Base-by-base conservation (phyloP, 2,329 filamentous ascomycete genomes). In the Epichloe sibirici region DNA sequence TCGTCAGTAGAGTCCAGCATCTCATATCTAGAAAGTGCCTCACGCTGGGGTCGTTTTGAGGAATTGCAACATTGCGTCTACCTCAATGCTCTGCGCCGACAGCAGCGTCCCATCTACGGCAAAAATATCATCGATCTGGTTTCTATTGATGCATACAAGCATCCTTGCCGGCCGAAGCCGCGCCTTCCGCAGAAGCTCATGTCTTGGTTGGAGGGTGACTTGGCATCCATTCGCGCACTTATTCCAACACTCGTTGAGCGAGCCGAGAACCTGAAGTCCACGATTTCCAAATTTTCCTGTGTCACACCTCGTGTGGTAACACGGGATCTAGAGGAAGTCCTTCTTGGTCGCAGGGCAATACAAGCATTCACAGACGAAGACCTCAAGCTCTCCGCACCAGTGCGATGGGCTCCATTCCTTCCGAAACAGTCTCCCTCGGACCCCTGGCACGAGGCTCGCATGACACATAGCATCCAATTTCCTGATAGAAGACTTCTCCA, bases 401-500 rank as follows among this genome's bases (percentile, higher is more conserved):
- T 75, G 45, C 76, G 71, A 55, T 79, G 71, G 67, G 76, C 73
- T 42, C 80, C 72, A 45, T 84, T 74, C 60, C 73, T 76, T 62
- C 78, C 78, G 8, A 76, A 77, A 57, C 73, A 77, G 58, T 64
- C 77, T 9, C 74, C 78, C 0, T 68, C 75, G 1, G 91, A 98
- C 63, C 89, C 90, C 0, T 96, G 93, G 77, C 93, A 98, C 60
- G 89, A 95, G 68, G 82, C 91, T 13, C 88, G 91, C 17, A 93
- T 95, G 78, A 85, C 90, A 23, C 76, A 94, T 15, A 94, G 88
- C 3, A 96, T 98, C 56, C 93, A 95, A 45, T 98, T 98, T 65
- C 93, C 94, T 0, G 93, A 98, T 66, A 95, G 90, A 65, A 81
- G 93, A 38, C 80, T 98, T n/a, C 74, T 98, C 0, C 91, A 98